Evolutionary conservation across 2,329 filamentous ascomycete species (phyloP).

Genomic region (Penicillium sp.): DNA sequence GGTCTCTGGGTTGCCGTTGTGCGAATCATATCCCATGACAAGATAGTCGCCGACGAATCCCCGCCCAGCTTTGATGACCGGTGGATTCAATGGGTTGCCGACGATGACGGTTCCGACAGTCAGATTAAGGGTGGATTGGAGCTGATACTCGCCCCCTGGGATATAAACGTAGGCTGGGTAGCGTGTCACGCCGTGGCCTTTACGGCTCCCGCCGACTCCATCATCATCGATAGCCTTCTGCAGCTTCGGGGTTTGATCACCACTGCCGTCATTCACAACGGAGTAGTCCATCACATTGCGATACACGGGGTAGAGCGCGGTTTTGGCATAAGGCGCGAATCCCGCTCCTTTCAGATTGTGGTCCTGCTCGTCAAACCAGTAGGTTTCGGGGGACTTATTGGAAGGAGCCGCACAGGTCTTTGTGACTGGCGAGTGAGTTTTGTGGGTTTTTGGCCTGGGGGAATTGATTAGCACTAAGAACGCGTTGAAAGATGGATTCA

Average conservation of each 20-base stretch:
- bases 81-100: conserved; percentile 32
- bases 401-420: conserved; percentile 18
- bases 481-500: neutral
- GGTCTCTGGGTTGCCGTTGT: conserved; percentile 25
- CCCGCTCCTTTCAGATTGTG: conserved; percentile 24
- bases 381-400: conserved; percentile 6
- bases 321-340: conserved; percentile 22
- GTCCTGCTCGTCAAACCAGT: conserved; percentile 29
- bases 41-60: conserved; percentile 29
- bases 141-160: conserved; percentile 27
- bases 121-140: conserved; percentile 26
- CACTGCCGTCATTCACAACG: conserved; percentile 24
- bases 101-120: conserved; percentile 33
- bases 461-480: neutral
- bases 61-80: conserved; percentile 26
- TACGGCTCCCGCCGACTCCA: conserved; percentile 25
- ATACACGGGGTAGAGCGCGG: conserved; percentile 24
- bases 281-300: conserved; percentile 30
- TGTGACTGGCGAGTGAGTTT: neutral
- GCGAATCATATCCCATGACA: conserved; percentile 28
- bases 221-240: conserved; percentile 31
- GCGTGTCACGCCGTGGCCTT: conserved; percentile 24
- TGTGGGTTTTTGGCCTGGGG: neutral
- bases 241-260: conserved; percentile 25
- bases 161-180: conserved; percentile 32